Base-by-base conservation (phyloP, 257 asterid genomes). In the Craterostigma plantagineum region DNA sequence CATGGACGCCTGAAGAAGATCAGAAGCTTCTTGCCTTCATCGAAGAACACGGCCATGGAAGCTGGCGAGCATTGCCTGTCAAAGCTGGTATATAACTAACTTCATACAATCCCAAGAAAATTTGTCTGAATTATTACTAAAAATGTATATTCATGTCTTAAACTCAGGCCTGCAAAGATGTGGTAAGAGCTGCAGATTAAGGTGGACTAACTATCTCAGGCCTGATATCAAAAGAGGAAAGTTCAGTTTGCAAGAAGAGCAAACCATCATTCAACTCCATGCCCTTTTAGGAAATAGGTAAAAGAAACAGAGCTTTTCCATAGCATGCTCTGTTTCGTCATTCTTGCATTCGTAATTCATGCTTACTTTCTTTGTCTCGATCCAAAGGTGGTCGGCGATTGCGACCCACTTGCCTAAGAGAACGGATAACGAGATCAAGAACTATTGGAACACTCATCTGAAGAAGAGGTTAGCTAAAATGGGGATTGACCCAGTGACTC, bases 1-100 rank as follows among this genome's bases (percentile, higher is more conserved):
- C 87, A 0, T 76, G 87, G 87, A 76, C 81, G 9, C 76, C 81
- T 14, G 87, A 76, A 64, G 87, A 76, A 62, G 87, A 76, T 59
- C 71, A 72, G 50, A 76, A 76, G 34, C 81, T 76, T 39, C 53
- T 76, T 44, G 75, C 76, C 37, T 69, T 65, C 50, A 64, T 76
- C 0, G 66, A 76, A 55, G 73, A 72, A 64, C 69, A 76, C 34
- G 87, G 87, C 9, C 87, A 68, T 51, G 87, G 87, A 42, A 68
- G 87, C 63, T 76, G 87, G 87, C 75, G 87, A 4, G 81, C 87
- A 14, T 63, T 76, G 43, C 87, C 87, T 16, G 16, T 66, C 3
- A 66, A 69, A 69, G 79, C 87, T 30, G 87, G 87, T 76, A 18
- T 37, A 0, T 16, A 9, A n/a, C n/a, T 14, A 14, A 23, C 17